A percentile compares a stretch with the other conserved stretches of the same genome.
These are phyloP conservation scores for Ichthyophthirius multifiliis DNA, from an alignment of 169 alveolate genomes.

Conservation along the genomic window DNA sequence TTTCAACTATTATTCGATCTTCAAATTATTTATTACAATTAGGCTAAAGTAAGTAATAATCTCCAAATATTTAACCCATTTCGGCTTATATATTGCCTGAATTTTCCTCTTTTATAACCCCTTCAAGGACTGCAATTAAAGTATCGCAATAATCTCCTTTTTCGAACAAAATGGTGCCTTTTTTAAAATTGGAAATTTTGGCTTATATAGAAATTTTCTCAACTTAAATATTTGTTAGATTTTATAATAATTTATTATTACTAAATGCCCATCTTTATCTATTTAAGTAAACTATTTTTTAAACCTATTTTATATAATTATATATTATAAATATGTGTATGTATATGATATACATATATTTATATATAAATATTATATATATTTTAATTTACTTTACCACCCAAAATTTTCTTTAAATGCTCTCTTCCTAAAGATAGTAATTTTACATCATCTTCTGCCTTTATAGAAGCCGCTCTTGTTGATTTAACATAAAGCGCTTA, in stretches of 20 bases:
- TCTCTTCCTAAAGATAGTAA: conserved; percentile 42
- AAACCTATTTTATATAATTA: conserved; percentile 30
- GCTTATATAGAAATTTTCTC: conserved; percentile 21
- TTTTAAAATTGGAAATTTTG: conserved; percentile 19
- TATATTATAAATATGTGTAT: conserved; percentile 37
- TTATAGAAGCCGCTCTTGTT: conserved; percentile 49
- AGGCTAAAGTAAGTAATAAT: conserved; percentile 11
- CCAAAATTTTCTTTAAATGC: conserved; percentile 20
- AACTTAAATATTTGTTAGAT: conserved; percentile 10
- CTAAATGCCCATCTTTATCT: background rate
- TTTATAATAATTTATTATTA: background rate
- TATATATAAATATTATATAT: background rate
- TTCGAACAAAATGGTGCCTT: background rate
- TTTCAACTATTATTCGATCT: conserved; percentile 16
- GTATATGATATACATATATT: conserved; percentile 19
- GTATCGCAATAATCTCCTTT: conserved; percentile 7
- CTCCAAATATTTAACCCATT: conserved; percentile 32
- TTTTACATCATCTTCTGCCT: conserved; percentile 57
- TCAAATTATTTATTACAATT: conserved; percentile 29
- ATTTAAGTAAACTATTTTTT: conserved; percentile 4
- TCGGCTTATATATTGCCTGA: background rate
- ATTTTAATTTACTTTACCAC: conserved; percentile 16
- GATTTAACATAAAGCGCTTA: conserved; percentile 47
- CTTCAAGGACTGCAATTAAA: conserved; percentile 26
- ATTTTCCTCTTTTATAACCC: background rate